These are phyloP conservation scores for Scutellaria galericulata DNA, from an alignment of 257 asterid genomes.

Conservation along the genomic window DNA sequence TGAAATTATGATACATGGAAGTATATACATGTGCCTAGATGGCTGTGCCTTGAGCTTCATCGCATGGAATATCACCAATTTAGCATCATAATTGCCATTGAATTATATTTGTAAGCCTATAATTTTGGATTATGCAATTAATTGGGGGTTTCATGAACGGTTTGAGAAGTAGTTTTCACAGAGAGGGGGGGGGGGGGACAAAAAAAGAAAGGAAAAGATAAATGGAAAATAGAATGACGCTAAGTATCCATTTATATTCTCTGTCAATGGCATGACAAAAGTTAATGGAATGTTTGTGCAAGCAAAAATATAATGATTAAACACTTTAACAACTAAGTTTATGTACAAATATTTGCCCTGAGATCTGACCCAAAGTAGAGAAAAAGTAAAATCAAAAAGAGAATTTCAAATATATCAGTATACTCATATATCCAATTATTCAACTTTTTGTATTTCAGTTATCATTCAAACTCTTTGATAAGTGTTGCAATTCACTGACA, in stretches of 20 bases:
- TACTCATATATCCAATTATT: not conserved
- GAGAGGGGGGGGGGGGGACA: not conserved
- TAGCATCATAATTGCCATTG: constrained; percentile 1
- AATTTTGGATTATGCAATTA: not conserved
- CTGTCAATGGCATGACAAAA: not conserved
- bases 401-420: not conserved
- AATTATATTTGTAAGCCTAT: not conserved
- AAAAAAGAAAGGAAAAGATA: not conserved
- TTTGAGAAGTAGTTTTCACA: not conserved
- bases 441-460: not conserved
- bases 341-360: not conserved
- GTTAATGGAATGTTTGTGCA: not conserved
- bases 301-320: not conserved
- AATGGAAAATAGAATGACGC: not conserved
- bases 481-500: not conserved
- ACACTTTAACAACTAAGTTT: not conserved
- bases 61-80: not conserved
- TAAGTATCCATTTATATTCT: not conserved
- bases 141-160: not conserved
- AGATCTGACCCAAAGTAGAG: constrained; percentile 4
- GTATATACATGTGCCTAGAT: not conserved
- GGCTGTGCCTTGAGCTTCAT: not conserved
- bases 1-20: not conserved
- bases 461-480: not conserved
- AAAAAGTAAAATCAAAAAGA: not conserved